phyloP scores from a whole-genome alignment of 2,329 filamentous ascomycete genomes.

The Chalaropsis thielavioides region DNA sequence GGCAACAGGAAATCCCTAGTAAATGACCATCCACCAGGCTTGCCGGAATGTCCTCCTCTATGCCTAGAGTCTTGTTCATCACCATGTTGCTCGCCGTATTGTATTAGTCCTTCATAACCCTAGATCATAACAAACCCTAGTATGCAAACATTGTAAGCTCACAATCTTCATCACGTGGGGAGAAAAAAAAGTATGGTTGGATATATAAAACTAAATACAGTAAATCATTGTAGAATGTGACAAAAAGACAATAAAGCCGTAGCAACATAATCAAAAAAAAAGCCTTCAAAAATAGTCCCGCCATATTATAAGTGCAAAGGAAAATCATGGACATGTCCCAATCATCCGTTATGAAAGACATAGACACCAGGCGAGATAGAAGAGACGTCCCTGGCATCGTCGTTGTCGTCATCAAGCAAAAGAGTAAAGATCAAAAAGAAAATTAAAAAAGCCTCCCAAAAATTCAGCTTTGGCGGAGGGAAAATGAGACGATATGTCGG shows the following conservation, averaged over 20 bases:
- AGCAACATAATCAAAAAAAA: not conserved
- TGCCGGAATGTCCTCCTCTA: too few relatives aligned
- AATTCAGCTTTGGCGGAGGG: not conserved
- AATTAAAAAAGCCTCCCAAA: slow-evolving; percentile 2
- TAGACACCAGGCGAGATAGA: not conserved
- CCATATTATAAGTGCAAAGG: slow-evolving; percentile 1
- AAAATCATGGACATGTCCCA: not conserved
- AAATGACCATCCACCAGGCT: too few relatives aligned
- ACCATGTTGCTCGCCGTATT: not conserved
- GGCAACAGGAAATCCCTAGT: too few relatives aligned
- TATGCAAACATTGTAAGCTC: not conserved
- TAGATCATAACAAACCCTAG: not conserved
- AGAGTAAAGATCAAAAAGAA: slow-evolving; percentile 7
- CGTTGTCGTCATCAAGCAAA: slow-evolving; percentile 1
- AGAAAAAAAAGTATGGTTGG: not conserved
- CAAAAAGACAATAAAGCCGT: not conserved
- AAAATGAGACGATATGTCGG: not conserved
- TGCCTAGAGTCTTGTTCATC: not conserved
- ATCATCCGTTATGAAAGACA: not conserved
- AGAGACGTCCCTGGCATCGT: not conserved
- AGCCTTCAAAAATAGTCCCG: not conserved
- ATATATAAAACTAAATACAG: not conserved
- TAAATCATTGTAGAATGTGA: not conserved
- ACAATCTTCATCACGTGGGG: too few relatives aligned
- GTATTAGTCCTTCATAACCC: too few relatives aligned